phyloP scores from a whole-genome alignment of 2,329 filamentous ascomycete genomes.

The Clarireedia hainanense region DNA sequence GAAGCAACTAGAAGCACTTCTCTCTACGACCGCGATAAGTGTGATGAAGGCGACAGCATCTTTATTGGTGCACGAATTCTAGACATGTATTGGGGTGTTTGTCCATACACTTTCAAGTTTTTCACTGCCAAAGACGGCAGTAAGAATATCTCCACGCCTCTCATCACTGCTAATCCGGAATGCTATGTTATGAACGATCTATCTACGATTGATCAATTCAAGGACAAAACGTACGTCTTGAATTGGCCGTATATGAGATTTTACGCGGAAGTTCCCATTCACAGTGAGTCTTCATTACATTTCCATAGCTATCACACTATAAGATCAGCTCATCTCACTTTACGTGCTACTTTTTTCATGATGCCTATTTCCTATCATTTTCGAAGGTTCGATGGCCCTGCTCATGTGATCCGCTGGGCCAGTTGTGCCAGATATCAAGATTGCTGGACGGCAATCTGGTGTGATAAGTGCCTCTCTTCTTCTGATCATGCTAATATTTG shows the following conservation, averaged over 20 bases:
- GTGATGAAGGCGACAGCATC: conserved; percentile 13
- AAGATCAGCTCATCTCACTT: neutral
- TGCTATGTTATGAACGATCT: conserved; percentile 21
- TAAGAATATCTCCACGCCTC: conserved; percentile 6
- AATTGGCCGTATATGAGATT: conserved; percentile 19
- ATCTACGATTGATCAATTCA: conserved; percentile 13
- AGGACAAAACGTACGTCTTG: conserved; percentile 15
- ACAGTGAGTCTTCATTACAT: conserved; percentile 2
- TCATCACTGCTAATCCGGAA: conserved; percentile 12
- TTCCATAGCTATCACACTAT: too few species aligned
- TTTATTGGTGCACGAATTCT: conserved; percentile 16
- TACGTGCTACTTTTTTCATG: neutral
- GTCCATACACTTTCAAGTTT: conserved; percentile 18
- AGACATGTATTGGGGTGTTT: conserved; percentile 16
- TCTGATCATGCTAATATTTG: neutral
- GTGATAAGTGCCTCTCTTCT: neutral
- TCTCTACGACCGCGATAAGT: conserved; percentile 7
- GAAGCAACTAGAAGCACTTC: conserved; percentile 19
- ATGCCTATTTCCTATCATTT: too few species aligned
- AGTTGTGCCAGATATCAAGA: too few species aligned
- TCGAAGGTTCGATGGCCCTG: too few species aligned
- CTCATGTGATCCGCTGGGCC: too few species aligned
- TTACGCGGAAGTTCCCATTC: conserved; percentile 24
- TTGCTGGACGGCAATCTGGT: too few species aligned
- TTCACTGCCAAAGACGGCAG: conserved; percentile 14